phyloP scores from a whole-genome alignment of 1,284 basidiomycete species.

The Sporisorium graminicola region DNA sequence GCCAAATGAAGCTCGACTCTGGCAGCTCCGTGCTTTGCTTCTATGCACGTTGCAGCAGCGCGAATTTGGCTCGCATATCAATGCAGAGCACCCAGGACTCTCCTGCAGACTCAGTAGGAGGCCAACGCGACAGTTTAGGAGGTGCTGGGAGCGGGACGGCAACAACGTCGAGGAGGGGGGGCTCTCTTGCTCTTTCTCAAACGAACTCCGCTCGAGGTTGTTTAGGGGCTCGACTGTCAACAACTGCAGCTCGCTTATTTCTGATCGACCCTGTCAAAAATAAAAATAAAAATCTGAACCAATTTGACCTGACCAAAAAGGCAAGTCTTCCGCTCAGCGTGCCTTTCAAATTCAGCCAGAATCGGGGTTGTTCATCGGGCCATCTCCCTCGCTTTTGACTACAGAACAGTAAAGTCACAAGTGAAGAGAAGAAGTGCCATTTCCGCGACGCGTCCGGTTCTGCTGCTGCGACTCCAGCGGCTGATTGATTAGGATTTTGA shows the following conservation, averaged over 20 bases:
- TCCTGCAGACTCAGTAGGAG: background rate
- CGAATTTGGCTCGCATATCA: slow-evolving; percentile 25
- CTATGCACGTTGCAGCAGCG: slow-evolving; percentile 2
- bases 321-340: too few species aligned
- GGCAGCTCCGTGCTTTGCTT: background rate
- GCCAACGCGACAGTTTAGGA: slow-evolving; percentile 6
- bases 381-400: background rate
- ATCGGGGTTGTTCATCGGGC: background rate
- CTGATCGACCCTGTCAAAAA: slow-evolving; percentile 1
- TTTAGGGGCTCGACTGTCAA: slow-evolving; percentile 35
- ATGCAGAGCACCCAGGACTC: background rate
- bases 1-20: background rate
- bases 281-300: background rate
- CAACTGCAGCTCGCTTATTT: slow-evolving; percentile 29
- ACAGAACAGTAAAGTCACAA: too few species aligned
- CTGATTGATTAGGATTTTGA: slow-evolving; percentile 15
- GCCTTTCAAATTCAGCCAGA: slow-evolving; percentile 1
- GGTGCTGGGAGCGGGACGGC: slow-evolving; percentile 15
- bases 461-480: background rate
- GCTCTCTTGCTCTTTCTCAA: slow-evolving; percentile 1
- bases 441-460: slow-evolving; percentile 31
- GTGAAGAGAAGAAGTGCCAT: slow-evolving; percentile 3
- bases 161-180: background rate
- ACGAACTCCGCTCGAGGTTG: slow-evolving; percentile 22
- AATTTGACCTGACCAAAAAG: slow-evolving; percentile 2